A percentile compares a stretch with the other conserved stretches of the same genome.
phyloP scores from a whole-genome alignment of 805 yeast species.

The Candida koratica region DNA sequence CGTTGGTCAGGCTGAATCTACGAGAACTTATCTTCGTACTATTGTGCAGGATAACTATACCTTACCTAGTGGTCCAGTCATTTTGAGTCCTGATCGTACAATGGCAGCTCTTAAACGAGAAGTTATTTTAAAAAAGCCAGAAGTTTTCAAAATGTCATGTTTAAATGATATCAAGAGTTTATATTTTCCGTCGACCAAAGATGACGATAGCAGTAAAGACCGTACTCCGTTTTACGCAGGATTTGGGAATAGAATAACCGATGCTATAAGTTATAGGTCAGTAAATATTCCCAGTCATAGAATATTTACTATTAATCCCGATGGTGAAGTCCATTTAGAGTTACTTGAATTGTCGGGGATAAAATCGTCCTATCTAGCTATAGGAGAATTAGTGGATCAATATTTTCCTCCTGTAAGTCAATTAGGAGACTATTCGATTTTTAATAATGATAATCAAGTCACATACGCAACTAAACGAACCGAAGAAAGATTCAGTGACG shows the following conservation, averaged over 20 bases:
- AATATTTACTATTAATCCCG: slow-evolving; percentile 92
- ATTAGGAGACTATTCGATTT: slow-evolving; percentile 24
- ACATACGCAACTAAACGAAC: slow-evolving; percentile 15
- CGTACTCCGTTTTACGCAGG: slow-evolving; percentile 94
- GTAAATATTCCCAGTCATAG: slow-evolving; percentile 93
- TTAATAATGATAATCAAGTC: slow-evolving; percentile 5
- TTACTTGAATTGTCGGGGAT: slow-evolving; percentile 90
- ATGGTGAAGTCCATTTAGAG: slow-evolving; percentile 97
- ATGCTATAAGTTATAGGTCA: slow-evolving; percentile 88
- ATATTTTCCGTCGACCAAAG: slow-evolving; percentile 36
- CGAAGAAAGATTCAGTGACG: slow-evolving; percentile 74
- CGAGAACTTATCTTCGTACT: slow-evolving; percentile 76
- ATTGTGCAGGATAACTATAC: slow-evolving; percentile 65
- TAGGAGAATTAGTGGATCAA: slow-evolving; percentile 93
- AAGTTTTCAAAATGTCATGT: slow-evolving; percentile 98
- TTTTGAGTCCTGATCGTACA: slow-evolving; percentile 91
- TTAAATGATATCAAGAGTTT: slow-evolving; percentile 76
- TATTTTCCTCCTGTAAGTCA: slow-evolving; percentile 78
- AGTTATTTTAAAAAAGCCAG: slow-evolving; percentile 91
- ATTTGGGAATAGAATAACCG: slow-evolving; percentile 94
- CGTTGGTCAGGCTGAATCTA: slow-evolving; percentile 91
- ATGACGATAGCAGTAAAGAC: slow-evolving; percentile 29
- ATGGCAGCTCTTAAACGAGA: slow-evolving; percentile 93
- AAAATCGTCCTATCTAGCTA: slow-evolving; percentile 79
- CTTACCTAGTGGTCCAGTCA: slow-evolving; percentile 89